These are phyloP conservation scores for Tetragonia tetragonoides DNA, from an alignment of 148 eudicot genomes.

Conservation along the genomic window DNA sequence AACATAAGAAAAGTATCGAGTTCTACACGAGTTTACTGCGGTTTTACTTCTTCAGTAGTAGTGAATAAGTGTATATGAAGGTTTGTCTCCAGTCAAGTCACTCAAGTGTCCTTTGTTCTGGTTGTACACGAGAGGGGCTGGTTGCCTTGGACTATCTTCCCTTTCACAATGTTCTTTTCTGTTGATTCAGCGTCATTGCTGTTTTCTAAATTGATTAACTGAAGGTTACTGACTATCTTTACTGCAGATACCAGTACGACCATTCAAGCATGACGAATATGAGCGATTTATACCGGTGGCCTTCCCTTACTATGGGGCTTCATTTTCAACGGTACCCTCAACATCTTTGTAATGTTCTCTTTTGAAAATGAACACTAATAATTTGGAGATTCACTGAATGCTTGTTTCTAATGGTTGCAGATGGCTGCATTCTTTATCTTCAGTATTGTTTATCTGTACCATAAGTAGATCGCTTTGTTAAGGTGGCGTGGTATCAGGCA, in stretches of 20 bases:
- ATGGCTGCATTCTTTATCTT: constrained; percentile 34
- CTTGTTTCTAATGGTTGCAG: constrained; percentile 21
- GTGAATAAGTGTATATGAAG: too few relatives aligned
- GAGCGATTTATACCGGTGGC: constrained; percentile 38
- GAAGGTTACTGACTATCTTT: not conserved
- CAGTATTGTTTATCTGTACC: constrained; percentile 29
- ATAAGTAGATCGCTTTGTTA: constrained; percentile 23
- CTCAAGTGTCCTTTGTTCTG: too few relatives aligned
- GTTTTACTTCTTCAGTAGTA: too few relatives aligned
- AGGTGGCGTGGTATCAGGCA: not conserved
- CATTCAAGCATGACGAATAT: constrained; percentile 31
- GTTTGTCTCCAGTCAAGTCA: too few relatives aligned
- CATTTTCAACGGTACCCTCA: constrained; percentile 30
- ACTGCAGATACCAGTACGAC: constrained; percentile 34
- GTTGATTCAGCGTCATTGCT: not conserved
- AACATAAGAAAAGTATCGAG: too few relatives aligned
- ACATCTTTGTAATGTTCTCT: not conserved
- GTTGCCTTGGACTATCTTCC: too few relatives aligned
- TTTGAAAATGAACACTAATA: not conserved
- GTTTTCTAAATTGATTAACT: not conserved
- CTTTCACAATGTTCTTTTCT: not conserved
- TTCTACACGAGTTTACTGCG: too few relatives aligned
- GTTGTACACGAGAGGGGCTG: too few relatives aligned
- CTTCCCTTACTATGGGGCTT: constrained; percentile 35
- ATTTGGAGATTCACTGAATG: not conserved